Evolutionary conservation across 768 basidiomycete species (phyloP).

Genomic region (Hericium coralloides): DNA sequence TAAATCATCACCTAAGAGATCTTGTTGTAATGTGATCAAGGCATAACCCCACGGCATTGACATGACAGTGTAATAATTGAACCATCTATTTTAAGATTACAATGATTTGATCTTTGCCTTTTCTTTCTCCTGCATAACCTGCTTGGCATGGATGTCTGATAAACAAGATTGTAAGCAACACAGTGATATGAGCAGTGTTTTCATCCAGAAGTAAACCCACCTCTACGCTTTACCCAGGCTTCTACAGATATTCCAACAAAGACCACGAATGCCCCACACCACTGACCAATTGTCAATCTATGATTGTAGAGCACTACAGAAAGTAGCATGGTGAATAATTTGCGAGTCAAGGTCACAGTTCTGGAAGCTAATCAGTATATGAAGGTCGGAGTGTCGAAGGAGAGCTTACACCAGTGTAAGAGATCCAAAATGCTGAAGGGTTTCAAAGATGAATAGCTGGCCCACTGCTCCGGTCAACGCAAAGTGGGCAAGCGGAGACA

Average conservation of each 20-base stretch:
- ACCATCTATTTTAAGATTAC: slow-evolving; percentile 18
- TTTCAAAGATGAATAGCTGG: slow-evolving; percentile 97
- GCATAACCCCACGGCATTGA: no score
- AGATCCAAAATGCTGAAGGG: slow-evolving; percentile 83
- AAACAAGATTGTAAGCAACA: not conserved
- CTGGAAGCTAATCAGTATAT: slow-evolving; percentile 27
- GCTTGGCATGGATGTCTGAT: slow-evolving; percentile 72
- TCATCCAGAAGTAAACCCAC: slow-evolving; percentile 29
- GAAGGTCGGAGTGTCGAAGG: not conserved
- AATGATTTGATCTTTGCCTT: slow-evolving; percentile 75
- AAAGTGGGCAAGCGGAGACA: slow-evolving; percentile 72
- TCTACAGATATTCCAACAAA: slow-evolving; percentile 95
- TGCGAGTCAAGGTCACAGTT: slow-evolving; percentile 92
- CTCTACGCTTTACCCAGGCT: slow-evolving; percentile 84
- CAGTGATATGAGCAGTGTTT: not conserved
- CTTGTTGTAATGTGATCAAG: no score
- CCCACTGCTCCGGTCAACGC: slow-evolving; percentile 88
- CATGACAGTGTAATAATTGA: no score
- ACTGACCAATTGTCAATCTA: slow-evolving; percentile 74
- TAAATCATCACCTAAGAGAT: no score
- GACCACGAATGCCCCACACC: slow-evolving; percentile 86
- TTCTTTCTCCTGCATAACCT: slow-evolving; percentile 74
- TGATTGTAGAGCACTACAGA: slow-evolving; percentile 92
- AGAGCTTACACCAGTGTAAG: slow-evolving; percentile 72
- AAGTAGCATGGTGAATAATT: slow-evolving; percentile 96